These are phyloP conservation scores for Fraxinus anomala DNA, from an alignment of 257 asterid species.

Conservation along the genomic window DNA sequence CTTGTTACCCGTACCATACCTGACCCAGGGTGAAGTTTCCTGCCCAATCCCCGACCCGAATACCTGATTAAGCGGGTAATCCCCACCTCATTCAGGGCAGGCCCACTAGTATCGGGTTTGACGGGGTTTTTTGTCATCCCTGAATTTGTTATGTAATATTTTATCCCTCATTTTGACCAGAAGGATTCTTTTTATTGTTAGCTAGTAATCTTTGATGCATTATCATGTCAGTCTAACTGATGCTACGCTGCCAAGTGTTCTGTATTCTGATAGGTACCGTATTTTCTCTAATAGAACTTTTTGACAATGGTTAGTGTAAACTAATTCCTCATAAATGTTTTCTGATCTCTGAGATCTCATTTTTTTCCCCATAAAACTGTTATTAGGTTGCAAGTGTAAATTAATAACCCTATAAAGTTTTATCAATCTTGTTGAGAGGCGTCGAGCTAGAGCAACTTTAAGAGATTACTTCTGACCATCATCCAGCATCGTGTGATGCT, in stretches of 20 bases:
- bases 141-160: background rate
- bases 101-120: too few relatives aligned
- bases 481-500: too few relatives aligned
- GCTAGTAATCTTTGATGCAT: background rate
- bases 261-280: background rate
- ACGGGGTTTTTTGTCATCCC: too few relatives aligned
- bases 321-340: background rate
- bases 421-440: background rate
- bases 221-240: background rate
- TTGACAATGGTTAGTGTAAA: background rate
- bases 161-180: background rate
- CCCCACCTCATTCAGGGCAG: too few relatives aligned
- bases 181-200: background rate
- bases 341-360: background rate
- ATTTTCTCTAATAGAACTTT: background rate
- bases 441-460: too few relatives aligned
- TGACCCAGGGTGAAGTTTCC: too few relatives aligned
- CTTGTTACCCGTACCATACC: too few relatives aligned
- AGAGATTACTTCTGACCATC: too few relatives aligned
- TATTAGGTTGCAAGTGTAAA: background rate
- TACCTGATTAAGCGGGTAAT: too few relatives aligned
- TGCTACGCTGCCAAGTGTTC: background rate
- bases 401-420: background rate
- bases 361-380: background rate
- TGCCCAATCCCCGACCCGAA: too few relatives aligned